Evolutionary conservation across 495 filamentous ascomycete species (phyloP), one percentile per base, ranked within the genome.

Genomic region (Penicillium macrosclerotiorum): DNA sequence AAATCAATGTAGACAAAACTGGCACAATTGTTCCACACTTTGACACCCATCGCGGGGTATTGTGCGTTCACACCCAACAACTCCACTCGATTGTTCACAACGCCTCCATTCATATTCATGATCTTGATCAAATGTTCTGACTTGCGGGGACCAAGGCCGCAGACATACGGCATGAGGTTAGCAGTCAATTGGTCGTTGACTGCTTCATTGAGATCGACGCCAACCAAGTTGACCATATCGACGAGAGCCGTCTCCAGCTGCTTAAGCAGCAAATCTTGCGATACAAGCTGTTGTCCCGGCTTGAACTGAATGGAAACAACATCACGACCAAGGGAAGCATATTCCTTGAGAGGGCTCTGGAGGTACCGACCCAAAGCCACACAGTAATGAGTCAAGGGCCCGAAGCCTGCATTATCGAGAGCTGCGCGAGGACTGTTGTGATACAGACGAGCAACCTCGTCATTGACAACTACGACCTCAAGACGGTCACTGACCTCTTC

Each of bases 171-270:
- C 8, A 98, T 75, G 5, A 98, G 77, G 49, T 90, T 90, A 23
- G 90, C 90, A 4, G 84, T 85, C 55, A 90, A 86, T 1, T 77
- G 59, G 56, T 95, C 86, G 18, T 69, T 74, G 24, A 94, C 81
- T 8, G 93, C 90, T 41, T 95, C 90, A 55, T 96, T 95, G 57
- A 97, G 82, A 51, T 96, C 86, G 16, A 98, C 90, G 47, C 93
- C 93, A 42, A 89, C 87, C 8, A 98, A 78, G 62, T 98, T 98
- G 54, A 98, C 93, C 82, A 95, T 95, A 58, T 98, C 94, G 4
- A 97, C 91, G 79, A 98, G 84, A 14, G 90, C 89, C 2, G 88
- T 93, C 54, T 97, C 93, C 16, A 98, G 77, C 43, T 89, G 79
- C 62, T 87, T 89, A 34, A 86, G 64, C 4, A 97, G 73, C 63